Base-by-base conservation (phyloP, 164 flowering plant genomes). In the Annona squamosa region DNA sequence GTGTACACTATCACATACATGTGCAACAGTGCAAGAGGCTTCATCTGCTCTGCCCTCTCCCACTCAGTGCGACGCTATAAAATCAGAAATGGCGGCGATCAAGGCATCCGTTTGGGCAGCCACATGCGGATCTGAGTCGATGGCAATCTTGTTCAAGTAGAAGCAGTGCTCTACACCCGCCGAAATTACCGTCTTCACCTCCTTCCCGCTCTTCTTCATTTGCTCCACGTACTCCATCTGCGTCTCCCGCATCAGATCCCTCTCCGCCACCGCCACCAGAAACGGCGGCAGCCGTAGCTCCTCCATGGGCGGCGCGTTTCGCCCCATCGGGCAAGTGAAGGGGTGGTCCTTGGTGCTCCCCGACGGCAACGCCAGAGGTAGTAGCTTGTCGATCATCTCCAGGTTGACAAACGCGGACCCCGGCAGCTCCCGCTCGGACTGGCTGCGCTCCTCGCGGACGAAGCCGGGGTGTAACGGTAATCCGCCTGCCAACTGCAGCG, bases 241-340 rank as follows among this genome's bases (percentile, higher is more conserved):
- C 0, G 91, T 84, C 79, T 92, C 96, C 46, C n/a, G 64, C 0
- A 90, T 69, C 85, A 90, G 66, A 56, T 92, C 98, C 48, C 71
- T 75, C 72, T 85, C 90, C 41, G 96, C 94, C 83, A 92, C 71
- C 63, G 86, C 82, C 4, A 87, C 79, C 81, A 92, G 43, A n/a
- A 84, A 63, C 43, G 95, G 88, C 70, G 96, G 96, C 75, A 89
- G 69, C 0, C 76, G 76, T 46, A 86, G 74, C 57, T 52, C 77
- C 17, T 59, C 73, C 2, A 89, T 42, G 9, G 85, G 81, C 57
- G 86, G 85, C 3, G 89, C 91, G 3, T 62, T 80, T 2, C 71
- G 13, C 61, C 95, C 96, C 97, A 92, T 92, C 44, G 94, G 97
- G 59, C 92, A 89, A 3, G 96, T 92, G 3, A 88, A 76, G 6